A percentile compares a stretch with the other conserved stretches of the same genome.
phyloP scores from a whole-genome alignment of 2,329 filamentous ascomycete species.

The Bipolaris sorokiniana region DNA sequence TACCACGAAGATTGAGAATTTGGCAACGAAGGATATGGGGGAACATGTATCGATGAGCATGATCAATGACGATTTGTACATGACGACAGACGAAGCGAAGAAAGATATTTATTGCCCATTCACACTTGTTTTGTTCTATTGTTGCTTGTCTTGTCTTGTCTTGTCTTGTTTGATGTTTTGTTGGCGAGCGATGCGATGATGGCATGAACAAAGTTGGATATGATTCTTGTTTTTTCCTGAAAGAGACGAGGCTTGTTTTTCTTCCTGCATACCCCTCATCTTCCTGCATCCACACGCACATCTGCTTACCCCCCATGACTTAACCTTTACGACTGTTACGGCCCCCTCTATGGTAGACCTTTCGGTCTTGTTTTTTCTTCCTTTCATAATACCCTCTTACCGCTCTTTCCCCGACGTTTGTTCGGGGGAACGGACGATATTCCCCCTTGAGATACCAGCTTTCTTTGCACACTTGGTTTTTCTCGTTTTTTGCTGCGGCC shows the following conservation, averaged over 20 bases:
- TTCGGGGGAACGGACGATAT: neutral
- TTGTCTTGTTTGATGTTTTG: neutral
- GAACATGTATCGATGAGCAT: slow-evolving; percentile 28
- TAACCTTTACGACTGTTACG: slow-evolving; percentile 3
- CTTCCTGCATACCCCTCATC: slow-evolving; percentile 3
- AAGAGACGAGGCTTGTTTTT: slow-evolving; percentile 20
- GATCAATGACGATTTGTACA: slow-evolving; percentile 19
- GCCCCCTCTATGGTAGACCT: slow-evolving; percentile 1
- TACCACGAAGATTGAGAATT: slow-evolving; percentile 17
- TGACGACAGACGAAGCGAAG: slow-evolving; percentile 19
- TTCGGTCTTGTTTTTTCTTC: slow-evolving; percentile 7
- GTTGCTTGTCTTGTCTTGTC: neutral
- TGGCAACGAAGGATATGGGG: slow-evolving; percentile 20
- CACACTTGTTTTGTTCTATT: neutral
- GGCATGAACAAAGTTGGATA: slow-evolving; percentile 6
- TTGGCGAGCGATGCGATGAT: slow-evolving; percentile 5
- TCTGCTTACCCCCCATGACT: slow-evolving; percentile 3
- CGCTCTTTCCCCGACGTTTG: slow-evolving; percentile 7
- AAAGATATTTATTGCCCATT: slow-evolving; percentile 7
- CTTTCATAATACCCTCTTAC: slow-evolving; percentile 21
- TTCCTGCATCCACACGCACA: neutral
- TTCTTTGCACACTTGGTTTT: slow-evolving; percentile 4
- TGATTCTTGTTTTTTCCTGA: slow-evolving; percentile 16
- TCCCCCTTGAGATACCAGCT: slow-evolving; percentile 19
- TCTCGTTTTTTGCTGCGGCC: slow-evolving; percentile 7